Conservation (phyloP, 106 monocot genomes). For the Allium fistulosum region DNA sequence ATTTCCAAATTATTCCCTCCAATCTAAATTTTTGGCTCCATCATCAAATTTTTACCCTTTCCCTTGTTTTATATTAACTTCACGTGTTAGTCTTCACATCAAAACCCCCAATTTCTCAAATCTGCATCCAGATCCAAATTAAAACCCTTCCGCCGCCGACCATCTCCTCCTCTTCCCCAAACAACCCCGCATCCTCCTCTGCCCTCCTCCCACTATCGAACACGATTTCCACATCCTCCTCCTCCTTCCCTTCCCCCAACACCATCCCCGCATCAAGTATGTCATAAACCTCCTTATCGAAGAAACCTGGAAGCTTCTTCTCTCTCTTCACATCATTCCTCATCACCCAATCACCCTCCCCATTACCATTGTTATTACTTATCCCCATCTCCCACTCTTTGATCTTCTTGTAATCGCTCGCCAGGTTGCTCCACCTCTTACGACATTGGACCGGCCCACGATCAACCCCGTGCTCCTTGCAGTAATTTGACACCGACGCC, state of each 20-base stretch:
- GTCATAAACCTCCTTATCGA: conserved; percentile 76
- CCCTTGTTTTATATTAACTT: too few relatives aligned
- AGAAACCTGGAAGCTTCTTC: conserved; percentile 68
- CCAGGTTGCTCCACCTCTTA: conserved; percentile 91
- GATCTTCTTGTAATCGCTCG: conserved; percentile 79
- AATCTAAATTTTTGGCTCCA: too few relatives aligned
- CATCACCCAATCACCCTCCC: conserved; percentile 77
- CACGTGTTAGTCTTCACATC: too few relatives aligned
- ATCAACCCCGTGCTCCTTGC: conserved; percentile 56
- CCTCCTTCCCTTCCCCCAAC: conserved; percentile 12
- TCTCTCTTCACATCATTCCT: conserved; percentile 61
- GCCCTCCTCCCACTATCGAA: conserved; percentile 48
- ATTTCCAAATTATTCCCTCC: too few relatives aligned
- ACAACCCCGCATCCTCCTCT: conserved; percentile 34
- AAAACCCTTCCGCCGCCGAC: too few relatives aligned
- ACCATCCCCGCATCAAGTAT: conserved; percentile 39
- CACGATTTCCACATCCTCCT: conserved; percentile 13
- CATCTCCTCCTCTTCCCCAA: conserved; percentile 45
- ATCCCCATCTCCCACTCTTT: conserved; percentile 66
- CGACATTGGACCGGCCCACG: conserved; percentile 85
- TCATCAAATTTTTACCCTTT: too few relatives aligned
- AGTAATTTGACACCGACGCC: conserved; percentile 63
- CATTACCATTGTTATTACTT: background rate
- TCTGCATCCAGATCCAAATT: too few relatives aligned
- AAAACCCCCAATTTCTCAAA: too few relatives aligned